Evolutionary conservation across 2,329 filamentous ascomycete genomes (phyloP), one percentile per base, ranked within the genome.

Genomic region (Fusarium bactridioides): DNA sequence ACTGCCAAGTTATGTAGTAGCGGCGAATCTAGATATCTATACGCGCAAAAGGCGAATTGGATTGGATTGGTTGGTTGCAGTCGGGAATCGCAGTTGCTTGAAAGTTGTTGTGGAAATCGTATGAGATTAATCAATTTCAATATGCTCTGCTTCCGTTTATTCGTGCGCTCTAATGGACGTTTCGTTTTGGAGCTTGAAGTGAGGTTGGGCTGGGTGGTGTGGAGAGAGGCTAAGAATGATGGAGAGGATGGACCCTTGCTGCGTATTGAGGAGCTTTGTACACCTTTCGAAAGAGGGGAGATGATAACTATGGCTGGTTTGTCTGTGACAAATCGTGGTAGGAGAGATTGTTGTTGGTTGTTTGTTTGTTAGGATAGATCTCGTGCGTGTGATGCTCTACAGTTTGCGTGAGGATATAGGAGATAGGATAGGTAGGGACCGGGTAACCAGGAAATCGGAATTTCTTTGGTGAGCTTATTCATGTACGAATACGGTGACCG

Each of bases 201-300:
- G n/a, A 43, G 19, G 31, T 33, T 66, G 54, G 19, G 31, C 29
- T 66, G 57, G 74, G 72, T 74, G 74, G 74, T 73, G 69, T 72
- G 69, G 72, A 67, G 73, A 61, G 71, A 61, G 56, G 21, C 64
- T 45, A 68, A 60, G 65, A 61, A 64, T 48, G 41, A 57, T 48
- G 45, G 44, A 65, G 65, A 64, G 61, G 51, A 59, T 47, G 29
- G 58, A 75, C 70, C 74, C 74, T 76, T 74, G 74, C 43, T 72
- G 23, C 64, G 50, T 50, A 23, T 37, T 60, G 59, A 63, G 45
- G 55, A 68, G 64, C 63, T 76, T 61, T 76, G 67, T 47, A 65
- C 74, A 76, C 74, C 74, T 61, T 68, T 29, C 10, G 8, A 18
- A n/a, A 8, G 19, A n/a, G 25, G 15, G 15, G 11, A 5, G 40